Conservation (phyloP, 306 rosid species). For the Ziziphus jujuba region DNA sequence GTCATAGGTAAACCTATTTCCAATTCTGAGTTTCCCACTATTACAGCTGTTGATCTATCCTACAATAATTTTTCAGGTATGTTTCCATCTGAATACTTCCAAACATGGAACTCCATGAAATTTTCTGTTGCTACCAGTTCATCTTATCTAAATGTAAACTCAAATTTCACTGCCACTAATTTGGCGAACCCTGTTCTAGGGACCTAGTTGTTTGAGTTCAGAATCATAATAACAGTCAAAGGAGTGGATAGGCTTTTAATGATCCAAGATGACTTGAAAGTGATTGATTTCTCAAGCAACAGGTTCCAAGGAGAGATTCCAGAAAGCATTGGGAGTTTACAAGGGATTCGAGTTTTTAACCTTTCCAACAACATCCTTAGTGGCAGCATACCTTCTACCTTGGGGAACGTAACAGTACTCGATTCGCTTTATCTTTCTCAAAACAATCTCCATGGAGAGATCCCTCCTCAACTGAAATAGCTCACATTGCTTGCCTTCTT, state of each 20-base stretch:
- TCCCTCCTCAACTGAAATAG: no score
- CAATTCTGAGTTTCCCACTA: no score
- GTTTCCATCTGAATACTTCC: constrained; percentile 11
- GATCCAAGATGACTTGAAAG: no score
- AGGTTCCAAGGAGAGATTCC: constrained; percentile 21
- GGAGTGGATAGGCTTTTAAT: background rate
- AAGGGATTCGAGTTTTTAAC: constrained; percentile 7
- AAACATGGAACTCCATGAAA: constrained; percentile 11
- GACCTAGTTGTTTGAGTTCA: background rate
- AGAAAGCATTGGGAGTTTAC: background rate
- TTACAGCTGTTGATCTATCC: constrained; percentile 21
- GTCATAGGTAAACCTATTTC: no score
- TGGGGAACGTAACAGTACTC: no score
- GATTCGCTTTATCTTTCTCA: no score
- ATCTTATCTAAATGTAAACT: background rate
- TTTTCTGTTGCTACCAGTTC: background rate
- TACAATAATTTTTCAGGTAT: constrained; percentile 9
- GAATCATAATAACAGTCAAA: constrained; percentile 11
- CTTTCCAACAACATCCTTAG: constrained; percentile 12
- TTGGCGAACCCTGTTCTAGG: no score
- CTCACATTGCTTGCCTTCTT: no score
- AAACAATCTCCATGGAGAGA: no score
- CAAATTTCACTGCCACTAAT: background rate
- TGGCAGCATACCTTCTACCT: background rate
- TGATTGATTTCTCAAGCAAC: constrained; percentile 8